A percentile compares a stretch with the other conserved stretches of the same genome.
phyloP scores from a whole-genome alignment of 805 yeast genomes.

The Sugiyamaella smithiae region DNA sequence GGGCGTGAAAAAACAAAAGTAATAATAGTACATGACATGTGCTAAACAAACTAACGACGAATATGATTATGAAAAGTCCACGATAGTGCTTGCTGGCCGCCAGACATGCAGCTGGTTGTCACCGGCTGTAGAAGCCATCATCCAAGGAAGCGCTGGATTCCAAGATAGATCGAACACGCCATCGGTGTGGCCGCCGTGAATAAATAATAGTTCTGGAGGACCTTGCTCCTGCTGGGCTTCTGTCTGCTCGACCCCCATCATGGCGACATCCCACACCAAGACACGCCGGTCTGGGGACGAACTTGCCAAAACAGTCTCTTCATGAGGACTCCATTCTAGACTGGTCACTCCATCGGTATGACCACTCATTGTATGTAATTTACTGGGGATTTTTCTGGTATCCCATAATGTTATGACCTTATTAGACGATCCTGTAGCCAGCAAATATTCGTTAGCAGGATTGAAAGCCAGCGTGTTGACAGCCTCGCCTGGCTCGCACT shows the following conservation, averaged over 20 bases:
- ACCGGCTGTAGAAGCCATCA: slow-evolving; percentile 73
- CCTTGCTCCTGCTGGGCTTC: slow-evolving; percentile 23
- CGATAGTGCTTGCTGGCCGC: slow-evolving; percentile 54
- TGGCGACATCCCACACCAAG: slow-evolving; percentile 55
- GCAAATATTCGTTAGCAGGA: slow-evolving; percentile 49
- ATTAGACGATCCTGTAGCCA: slow-evolving; percentile 65
- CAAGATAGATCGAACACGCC: slow-evolving; percentile 83
- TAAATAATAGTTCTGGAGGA: slow-evolving; percentile 46
- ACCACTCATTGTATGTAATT: slow-evolving; percentile 31
- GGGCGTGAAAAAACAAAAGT: neutral
- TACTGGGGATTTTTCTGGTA: slow-evolving; percentile 43
- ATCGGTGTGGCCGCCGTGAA: slow-evolving; percentile 84
- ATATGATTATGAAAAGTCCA: slow-evolving; percentile 25
- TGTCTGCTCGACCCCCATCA: slow-evolving; percentile 19
- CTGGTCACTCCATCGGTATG: slow-evolving; percentile 60
- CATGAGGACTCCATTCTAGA: slow-evolving; percentile 68
- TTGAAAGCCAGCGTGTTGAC: slow-evolving; percentile 61
- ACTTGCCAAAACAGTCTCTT: slow-evolving; percentile 54
- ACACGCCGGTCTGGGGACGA: slow-evolving; percentile 62
- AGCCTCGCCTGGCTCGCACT: slow-evolving; percentile 33
- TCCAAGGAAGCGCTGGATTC: slow-evolving; percentile 69
- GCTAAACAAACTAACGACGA: neutral
- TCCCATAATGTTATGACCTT: slow-evolving; percentile 68
- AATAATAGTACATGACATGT: too few species aligned
- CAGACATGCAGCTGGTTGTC: slow-evolving; percentile 88